phyloP scores from a whole-genome alignment of 2,329 filamentous ascomycete species.

The Exophiala bonariae region DNA sequence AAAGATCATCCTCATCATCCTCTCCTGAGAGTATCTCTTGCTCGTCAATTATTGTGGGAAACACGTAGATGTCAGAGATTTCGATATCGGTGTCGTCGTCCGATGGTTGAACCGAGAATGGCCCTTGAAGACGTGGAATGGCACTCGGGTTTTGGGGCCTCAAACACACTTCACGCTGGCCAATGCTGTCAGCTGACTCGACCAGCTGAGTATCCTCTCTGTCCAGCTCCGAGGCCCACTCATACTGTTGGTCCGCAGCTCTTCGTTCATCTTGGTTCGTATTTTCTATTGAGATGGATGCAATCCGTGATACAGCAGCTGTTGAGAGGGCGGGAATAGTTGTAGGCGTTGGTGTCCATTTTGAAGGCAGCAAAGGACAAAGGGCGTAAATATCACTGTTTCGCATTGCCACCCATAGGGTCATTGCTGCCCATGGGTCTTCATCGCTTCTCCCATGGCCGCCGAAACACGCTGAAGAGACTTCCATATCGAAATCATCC shows the following conservation, averaged over 20 bases:
- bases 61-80: constrained; percentile 61
- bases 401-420: constrained; percentile 93
- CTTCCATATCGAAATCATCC: constrained; percentile 89
- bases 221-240: constrained; percentile 60
- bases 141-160: constrained; percentile 55
- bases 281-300: constrained; percentile 42
- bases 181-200: constrained; percentile 36
- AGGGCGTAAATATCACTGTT: constrained; percentile 91
- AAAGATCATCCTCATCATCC: constrained; percentile 45
- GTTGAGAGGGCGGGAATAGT: constrained; percentile 80
- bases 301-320: constrained; percentile 73
- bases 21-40: constrained; percentile 54
- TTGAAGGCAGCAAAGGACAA: constrained; percentile 82
- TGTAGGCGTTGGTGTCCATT: constrained; percentile 76
- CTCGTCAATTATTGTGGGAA: constrained; percentile 53
- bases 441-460: constrained; percentile 61
- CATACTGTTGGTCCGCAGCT: constrained; percentile 55
- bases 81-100: constrained; percentile 54
- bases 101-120: constrained; percentile 55
- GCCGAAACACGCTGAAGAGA: constrained; percentile 86
- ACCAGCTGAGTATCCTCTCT: constrained; percentile 51
- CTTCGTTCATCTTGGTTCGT: constrained; percentile 47
- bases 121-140: constrained; percentile 63
- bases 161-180: constrained; percentile 54
- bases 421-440: constrained; percentile 87